Base-by-base conservation (phyloP, 352 stramenopile species). In the Phytophthora tentaculata region DNA sequence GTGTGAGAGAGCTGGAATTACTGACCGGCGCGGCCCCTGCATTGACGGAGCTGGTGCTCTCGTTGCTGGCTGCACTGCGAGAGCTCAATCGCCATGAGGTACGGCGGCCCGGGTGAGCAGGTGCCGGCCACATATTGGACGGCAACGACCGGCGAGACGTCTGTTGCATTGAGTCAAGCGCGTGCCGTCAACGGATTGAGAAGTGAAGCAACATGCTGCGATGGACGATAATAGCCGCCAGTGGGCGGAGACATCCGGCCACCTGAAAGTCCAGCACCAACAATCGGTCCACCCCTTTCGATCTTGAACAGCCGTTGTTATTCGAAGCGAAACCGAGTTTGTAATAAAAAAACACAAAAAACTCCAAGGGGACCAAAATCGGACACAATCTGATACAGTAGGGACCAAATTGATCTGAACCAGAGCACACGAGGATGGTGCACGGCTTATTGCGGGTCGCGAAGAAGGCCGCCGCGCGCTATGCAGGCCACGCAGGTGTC, bases 141-240 rank as follows among this genome's bases (percentile, higher is more conserved):
- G 56, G 53, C 20, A 62, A 14, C 29, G 55, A 67, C 39, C 47
- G 52, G 37, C 55, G 55, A 55, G 19, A 51, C 19, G 68, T 65
- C 50, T 61, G 62, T 45, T 68, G 44, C 67, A 74, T 74, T 39
- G 44, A 22, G 47, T 58, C 32, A 39, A 9, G 7, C 45, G 51
- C 44, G 12, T 28, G 35, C 5, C 23, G 26, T 54, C 41, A 32
- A 52, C 43, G 44, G 48, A 56, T 67, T 70, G 48, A 56, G 19
- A 55, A 74, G 29, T 74, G 61, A n/a, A 60, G 51, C 19, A 43
- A 37, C 29, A 48, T 61, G 17, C 53, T 20, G 41, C 28, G 45
- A 19, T 32, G 49, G 61, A 74, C 67, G 48, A 70, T 56, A 73
- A 69, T 74, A 59, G 67, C 61, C 28, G 41, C 29, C 59, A 69